phyloP scores from a whole-genome alignment of 441 rosid species.

The Euphorbia corollata region DNA sequence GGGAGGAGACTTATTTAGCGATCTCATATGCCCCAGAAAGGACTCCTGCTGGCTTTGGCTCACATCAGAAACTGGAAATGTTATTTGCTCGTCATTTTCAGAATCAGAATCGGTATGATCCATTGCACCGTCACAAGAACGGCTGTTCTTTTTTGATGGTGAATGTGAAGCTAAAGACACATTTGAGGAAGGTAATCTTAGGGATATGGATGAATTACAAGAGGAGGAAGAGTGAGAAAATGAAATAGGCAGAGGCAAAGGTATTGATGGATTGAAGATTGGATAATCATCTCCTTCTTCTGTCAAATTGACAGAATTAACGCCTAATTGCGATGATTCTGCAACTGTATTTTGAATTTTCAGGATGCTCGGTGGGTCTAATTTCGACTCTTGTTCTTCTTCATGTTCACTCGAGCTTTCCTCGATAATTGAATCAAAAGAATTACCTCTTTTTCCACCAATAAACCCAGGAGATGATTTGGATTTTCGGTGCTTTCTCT shows the following conservation, averaged over 20 bases:
- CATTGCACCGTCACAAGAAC: too few species aligned
- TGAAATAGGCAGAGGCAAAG: neutral
- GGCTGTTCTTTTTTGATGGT: conserved; percentile 13
- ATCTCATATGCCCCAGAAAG: neutral
- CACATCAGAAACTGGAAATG: conserved; percentile 33
- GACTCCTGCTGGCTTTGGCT: conserved; percentile 23
- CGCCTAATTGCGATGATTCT: neutral
- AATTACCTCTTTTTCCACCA: conserved; percentile 9
- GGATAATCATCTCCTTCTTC: neutral
- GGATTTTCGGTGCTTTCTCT: conserved; percentile 12
- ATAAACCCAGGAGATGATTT: conserved; percentile 14
- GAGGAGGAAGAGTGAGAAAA: neutral
- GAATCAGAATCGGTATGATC: conserved; percentile 6
- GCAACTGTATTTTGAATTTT: conserved; percentile 6
- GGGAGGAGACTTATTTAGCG: conserved; percentile 46
- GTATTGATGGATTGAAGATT: neutral
- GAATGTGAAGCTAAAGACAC: conserved; percentile 24
- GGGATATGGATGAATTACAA: neutral
- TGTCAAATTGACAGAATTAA: neutral
- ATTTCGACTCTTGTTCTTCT: conserved; percentile 8
- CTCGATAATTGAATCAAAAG: neutral
- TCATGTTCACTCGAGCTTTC: neutral
- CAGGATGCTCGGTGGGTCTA: conserved; percentile 5
- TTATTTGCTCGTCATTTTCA: conserved; percentile 18
- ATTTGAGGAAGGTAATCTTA: conserved; percentile 9